Evolutionary conservation across 352 stramenopile genomes (phyloP), one percentile per base, ranked within the genome.

Genomic region (Thalassiosira exigua): DNA sequence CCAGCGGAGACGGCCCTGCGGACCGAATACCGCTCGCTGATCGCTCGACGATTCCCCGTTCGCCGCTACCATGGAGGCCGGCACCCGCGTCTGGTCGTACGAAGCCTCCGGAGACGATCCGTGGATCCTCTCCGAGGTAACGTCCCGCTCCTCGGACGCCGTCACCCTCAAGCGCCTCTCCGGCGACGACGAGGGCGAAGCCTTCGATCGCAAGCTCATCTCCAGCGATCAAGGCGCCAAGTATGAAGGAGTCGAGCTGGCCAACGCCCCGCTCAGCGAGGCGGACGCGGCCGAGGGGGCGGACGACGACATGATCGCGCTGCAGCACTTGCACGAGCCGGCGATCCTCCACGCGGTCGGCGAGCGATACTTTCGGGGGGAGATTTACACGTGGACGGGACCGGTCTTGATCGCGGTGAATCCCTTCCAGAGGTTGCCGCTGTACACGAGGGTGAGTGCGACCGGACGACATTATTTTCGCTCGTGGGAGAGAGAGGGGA

Each of bases 241-340:
- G 53, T 94, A 92, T 56, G 65, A 92, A 33, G 89, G 86, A n/a
- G 85, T 94, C 14, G 89, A 94, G 70, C 66, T 94, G 50, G 86
- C 89, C 51, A 94, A 94, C 52, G 75, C 89, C 0, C 72, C 70
- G 1, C 51, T 94, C 9, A 84, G 59, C 41, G 80, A 89, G 24
- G 59, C 71, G 27, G 89, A 94, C 14, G 59, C 81, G 53, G 79
- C 78, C 4, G 85, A 90, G 70, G 86, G 86, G 11, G 71, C 66
- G 22, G 87, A 94, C 60, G 85, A 86, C 76, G 96, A 98, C 83
- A 84, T 98, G 62, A 98, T 98, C 75, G 93, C 96, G 64, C 80
- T 98, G 29, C 95, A 95, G 46, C 95, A 98, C 73, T 87, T 98
- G 52, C 95, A 98, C 79, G 96, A 98, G 75, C 95, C 96, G 2